These are phyloP conservation scores for Hymenoscyphus infarciens DNA, from an alignment of 2,329 filamentous ascomycete species.

Conservation along the genomic window DNA sequence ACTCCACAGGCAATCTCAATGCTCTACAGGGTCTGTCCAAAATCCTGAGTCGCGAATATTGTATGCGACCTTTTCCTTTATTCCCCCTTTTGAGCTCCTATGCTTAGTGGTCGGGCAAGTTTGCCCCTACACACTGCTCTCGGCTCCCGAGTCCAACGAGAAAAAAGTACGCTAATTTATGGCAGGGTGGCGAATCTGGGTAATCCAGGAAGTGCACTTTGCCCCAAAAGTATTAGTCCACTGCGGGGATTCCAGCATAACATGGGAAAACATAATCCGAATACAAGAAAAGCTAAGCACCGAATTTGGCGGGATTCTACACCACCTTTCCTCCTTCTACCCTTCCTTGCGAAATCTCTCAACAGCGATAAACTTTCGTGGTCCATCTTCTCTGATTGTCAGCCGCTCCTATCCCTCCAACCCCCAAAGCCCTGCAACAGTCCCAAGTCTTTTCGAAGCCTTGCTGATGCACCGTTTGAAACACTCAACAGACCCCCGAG, in stretches of 20 bases:
- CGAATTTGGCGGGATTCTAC: neutral
- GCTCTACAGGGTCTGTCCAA: neutral
- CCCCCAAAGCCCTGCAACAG: neutral
- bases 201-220: conserved; percentile 9
- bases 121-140: no score
- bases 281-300: neutral
- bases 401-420: neutral
- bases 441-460: neutral
- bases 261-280: neutral
- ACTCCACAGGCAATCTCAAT: neutral
- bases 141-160: no score
- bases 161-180: no score
- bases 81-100: no score
- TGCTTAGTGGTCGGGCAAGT: no score
- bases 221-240: neutral
- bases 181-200: conserved; percentile 1
- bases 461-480: neutral
- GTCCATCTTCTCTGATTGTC: neutral
- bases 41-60: conserved; percentile 9
- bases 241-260: neutral
- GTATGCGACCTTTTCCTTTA: no score
- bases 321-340: neutral
- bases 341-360: neutral
- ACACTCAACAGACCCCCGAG: conserved; percentile 8
- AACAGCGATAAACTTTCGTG: neutral